Percentiles rank a stretch among this genome's conserved stretches.
These are phyloP conservation scores for Fragaria nilgerrensis DNA, from an alignment of 306 rosid species.

Conservation along the genomic window DNA sequence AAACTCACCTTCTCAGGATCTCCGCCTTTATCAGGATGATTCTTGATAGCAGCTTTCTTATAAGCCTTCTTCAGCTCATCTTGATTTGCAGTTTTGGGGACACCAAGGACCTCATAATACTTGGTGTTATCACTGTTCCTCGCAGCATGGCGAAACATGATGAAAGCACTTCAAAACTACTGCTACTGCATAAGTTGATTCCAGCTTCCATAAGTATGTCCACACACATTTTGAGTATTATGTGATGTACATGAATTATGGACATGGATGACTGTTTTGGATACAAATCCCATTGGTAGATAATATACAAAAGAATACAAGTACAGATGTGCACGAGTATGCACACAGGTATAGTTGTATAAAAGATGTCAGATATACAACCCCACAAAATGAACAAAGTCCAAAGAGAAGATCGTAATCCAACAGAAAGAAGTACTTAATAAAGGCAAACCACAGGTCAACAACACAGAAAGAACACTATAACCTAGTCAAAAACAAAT, in stretches of 20 bases:
- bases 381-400: not conserved
- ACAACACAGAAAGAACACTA: not conserved
- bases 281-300: not conserved
- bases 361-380: not conserved
- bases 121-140: conserved; percentile 63
- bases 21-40: conserved; percentile 84
- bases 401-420: not conserved
- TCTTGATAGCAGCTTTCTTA: conserved; percentile 68
- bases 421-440: not conserved
- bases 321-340: not conserved
- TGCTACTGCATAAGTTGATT: conserved; percentile 3
- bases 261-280: not conserved
- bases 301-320: not conserved
- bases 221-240: not conserved
- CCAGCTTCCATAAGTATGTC: not conserved
- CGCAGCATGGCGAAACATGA: conserved; percentile 76
- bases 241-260: not conserved
- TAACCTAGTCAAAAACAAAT: not conserved
- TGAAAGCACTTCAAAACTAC: conserved; percentile 28
- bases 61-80: conserved; percentile 84
- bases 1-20: conserved; percentile 73
- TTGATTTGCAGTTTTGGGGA: conserved; percentile 53
- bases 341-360: no score
- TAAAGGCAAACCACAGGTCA: not conserved
- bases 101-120: conserved; percentile 69